These are phyloP conservation scores for Hanseniaspora valbyensis DNA, from an alignment of 805 yeast species.

Conservation along the genomic window DNA sequence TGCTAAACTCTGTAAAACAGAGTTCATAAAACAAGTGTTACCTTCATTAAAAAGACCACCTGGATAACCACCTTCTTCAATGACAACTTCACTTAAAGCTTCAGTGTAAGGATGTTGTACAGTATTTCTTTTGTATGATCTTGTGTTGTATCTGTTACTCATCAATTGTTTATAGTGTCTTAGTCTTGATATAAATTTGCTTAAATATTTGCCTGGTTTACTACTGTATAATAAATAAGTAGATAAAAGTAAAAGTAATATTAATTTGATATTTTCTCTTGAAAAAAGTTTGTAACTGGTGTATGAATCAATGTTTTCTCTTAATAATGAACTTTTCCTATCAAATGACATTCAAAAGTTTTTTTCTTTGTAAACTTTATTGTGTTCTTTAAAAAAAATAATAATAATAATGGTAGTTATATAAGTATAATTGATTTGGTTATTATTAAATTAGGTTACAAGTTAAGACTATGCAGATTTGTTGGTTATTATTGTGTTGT, in stretches of 20 bases:
- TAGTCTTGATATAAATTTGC: slow-evolving; percentile 15
- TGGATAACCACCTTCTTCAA: slow-evolving; percentile 54
- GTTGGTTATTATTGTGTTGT: no score
- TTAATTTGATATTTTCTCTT: slow-evolving; percentile 6
- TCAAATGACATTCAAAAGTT: slow-evolving; percentile 8
- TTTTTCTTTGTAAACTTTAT: no score
- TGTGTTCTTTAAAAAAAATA: no score
- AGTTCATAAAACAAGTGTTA: slow-evolving; percentile 89
- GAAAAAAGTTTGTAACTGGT: not conserved
- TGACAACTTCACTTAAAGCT: slow-evolving; percentile 27
- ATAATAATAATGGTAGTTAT: no score
- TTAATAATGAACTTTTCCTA: not conserved
- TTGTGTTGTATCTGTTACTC: slow-evolving; percentile 14
- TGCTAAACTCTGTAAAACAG: slow-evolving; percentile 74
- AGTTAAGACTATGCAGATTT: no score
- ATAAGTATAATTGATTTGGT: no score
- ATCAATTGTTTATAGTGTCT: slow-evolving; percentile 14
- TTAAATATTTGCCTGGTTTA: slow-evolving; percentile 15
- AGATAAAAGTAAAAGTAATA: not conserved
- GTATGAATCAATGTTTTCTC: not conserved
- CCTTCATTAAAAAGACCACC: slow-evolving; percentile 89
- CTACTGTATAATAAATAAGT: slow-evolving; percentile 12
- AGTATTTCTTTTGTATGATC: slow-evolving; percentile 4
- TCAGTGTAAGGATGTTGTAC: slow-evolving; percentile 12
- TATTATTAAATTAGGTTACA: no score